These are phyloP conservation scores for Neurospora sublineolata DNA, from an alignment of 495 filamentous ascomycete genomes.

Conservation along the genomic window DNA sequence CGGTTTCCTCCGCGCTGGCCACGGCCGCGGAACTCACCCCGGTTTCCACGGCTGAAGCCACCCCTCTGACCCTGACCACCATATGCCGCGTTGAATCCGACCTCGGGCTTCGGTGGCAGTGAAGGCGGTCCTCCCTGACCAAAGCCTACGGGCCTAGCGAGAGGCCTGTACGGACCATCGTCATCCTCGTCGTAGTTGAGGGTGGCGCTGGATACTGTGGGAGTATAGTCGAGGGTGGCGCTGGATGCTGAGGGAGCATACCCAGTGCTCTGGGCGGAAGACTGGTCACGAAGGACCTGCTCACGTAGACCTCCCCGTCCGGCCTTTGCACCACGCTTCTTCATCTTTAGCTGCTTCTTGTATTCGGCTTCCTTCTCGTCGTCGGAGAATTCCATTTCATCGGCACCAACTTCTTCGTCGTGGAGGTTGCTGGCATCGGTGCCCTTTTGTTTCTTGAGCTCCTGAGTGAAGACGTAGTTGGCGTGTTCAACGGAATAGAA, in stretches of 20 bases:
- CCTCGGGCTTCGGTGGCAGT: slow-evolving; percentile 22
- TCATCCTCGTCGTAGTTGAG: slow-evolving; percentile 51
- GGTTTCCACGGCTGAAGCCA: slow-evolving; percentile 28
- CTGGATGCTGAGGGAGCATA: slow-evolving; percentile 8
- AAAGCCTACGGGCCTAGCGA: slow-evolving; percentile 50
- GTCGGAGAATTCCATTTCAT: slow-evolving; percentile 89
- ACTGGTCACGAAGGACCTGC: slow-evolving; percentile 6
- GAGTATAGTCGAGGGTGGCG: slow-evolving; percentile 22
- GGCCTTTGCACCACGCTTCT: slow-evolving; percentile 39
- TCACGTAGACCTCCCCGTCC: slow-evolving; percentile 14
- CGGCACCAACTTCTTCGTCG: slow-evolving; percentile 79
- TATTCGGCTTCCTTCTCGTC: slow-evolving; percentile 86
- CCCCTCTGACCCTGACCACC: slow-evolving; percentile 13
- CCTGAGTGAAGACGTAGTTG: slow-evolving; percentile 72
- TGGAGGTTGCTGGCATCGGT: slow-evolving; percentile 89
- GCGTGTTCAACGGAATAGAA: slow-evolving; percentile 70
- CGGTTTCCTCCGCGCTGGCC: slow-evolving; percentile 34
- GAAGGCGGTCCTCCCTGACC: slow-evolving; percentile 29
- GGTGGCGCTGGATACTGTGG: slow-evolving; percentile 5
- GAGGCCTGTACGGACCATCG: slow-evolving; percentile 56
- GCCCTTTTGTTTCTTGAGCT: slow-evolving; percentile 62
- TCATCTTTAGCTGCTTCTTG: slow-evolving; percentile 50
- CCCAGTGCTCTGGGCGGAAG: neutral
- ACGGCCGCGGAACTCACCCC: slow-evolving; percentile 24
- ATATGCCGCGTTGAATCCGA: slow-evolving; percentile 6